Base-by-base conservation (phyloP, 202 grass and related monocot species). In the Setaria viridis region DNA sequence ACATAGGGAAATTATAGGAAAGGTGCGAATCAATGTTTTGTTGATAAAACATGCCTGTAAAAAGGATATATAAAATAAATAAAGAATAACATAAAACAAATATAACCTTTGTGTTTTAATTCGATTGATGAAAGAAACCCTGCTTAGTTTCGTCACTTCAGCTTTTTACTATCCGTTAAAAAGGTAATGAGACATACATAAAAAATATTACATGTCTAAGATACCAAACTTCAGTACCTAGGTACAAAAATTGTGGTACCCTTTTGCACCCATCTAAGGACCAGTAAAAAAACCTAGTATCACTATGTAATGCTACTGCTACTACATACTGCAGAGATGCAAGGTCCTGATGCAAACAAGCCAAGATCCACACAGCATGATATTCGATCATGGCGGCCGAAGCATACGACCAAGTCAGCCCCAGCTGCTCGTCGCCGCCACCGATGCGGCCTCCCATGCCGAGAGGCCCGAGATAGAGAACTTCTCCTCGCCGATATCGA, bases 401-500 rank as follows among this genome's bases (percentile, higher is more conserved):
- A 7, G 25, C 14, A 6, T 57, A 11, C 39, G 73, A 12, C 9
- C 5, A 41, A 17, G 35, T 35, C 13, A 43, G 20, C 11, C 37
- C 74, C 74, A 46, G 11, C 37, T 59, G 35, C 37, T 62, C 12
- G 55, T 9, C 12, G 55, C 10, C 3, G 15, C 33, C 19, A 2
- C 53, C 11, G 59, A 32, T 2, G 33, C 43, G 6, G 47, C n/a
- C 57, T 62, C 41, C 55, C 74, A 77, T 12, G 54, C 35, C 56
- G 55, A 60, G n/a, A 78, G 37, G 56, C 7, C 7, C 43, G 71
- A 43, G n/a, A 43, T 9, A 1, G 30, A 29, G 49, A 88, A 84
- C 9, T 34, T 80, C 4, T 80, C 68, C 57, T 88, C 80, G 35
- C 32, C 46, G 68, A 50, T 5, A 48, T 60, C 41, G 35, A 37